Percentiles rank a stretch among this genome's conserved stretches.
phyloP scores from a whole-genome alignment of 1,139 yeast species.

The Scheffersomyces titani region DNA sequence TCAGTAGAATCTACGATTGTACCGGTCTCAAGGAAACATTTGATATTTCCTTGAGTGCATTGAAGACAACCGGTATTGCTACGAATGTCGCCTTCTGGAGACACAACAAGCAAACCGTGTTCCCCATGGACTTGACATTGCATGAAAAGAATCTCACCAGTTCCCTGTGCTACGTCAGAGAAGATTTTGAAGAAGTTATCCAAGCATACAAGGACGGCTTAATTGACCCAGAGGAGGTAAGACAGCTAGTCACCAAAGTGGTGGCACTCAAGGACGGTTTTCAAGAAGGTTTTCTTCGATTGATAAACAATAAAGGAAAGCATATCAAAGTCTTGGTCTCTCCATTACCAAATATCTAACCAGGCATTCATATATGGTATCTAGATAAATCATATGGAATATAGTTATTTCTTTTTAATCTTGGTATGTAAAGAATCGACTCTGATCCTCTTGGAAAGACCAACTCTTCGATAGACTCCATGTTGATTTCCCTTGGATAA shows the following conservation, averaged over 20 bases:
- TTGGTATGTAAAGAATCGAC: slow-evolving; percentile 34
- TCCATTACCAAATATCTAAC: slow-evolving; percentile 18
- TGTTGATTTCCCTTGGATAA: neutral
- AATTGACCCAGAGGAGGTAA: slow-evolving; percentile 38
- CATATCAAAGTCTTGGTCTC: slow-evolving; percentile 49
- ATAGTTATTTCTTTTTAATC: slow-evolving; percentile 8
- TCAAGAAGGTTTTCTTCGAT: slow-evolving; percentile 43
- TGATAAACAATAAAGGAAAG: slow-evolving; percentile 42
- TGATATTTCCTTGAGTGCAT: slow-evolving; percentile 49
- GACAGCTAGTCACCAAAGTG: slow-evolving; percentile 42
- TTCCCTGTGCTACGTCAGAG: slow-evolving; percentile 48
- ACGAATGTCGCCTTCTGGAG: slow-evolving; percentile 64
- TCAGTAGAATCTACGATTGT: slow-evolving; percentile 60
- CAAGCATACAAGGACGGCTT: slow-evolving; percentile 42
- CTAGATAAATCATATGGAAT: slow-evolving; percentile 1
- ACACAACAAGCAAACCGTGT: slow-evolving; percentile 34
- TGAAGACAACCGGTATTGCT: slow-evolving; percentile 61
- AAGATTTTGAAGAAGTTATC: slow-evolving; percentile 50
- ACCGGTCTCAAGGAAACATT: slow-evolving; percentile 61
- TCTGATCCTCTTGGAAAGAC: slow-evolving; percentile 29
- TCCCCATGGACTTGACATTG: slow-evolving; percentile 47
- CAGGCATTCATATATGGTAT: neutral
- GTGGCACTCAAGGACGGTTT: slow-evolving; percentile 43
- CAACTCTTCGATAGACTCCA: slow-evolving; percentile 21
- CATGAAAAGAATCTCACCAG: slow-evolving; percentile 48